phyloP scores from a whole-genome alignment of 2,329 filamentous ascomycete genomes.

The Diaporthe humulicola region DNA sequence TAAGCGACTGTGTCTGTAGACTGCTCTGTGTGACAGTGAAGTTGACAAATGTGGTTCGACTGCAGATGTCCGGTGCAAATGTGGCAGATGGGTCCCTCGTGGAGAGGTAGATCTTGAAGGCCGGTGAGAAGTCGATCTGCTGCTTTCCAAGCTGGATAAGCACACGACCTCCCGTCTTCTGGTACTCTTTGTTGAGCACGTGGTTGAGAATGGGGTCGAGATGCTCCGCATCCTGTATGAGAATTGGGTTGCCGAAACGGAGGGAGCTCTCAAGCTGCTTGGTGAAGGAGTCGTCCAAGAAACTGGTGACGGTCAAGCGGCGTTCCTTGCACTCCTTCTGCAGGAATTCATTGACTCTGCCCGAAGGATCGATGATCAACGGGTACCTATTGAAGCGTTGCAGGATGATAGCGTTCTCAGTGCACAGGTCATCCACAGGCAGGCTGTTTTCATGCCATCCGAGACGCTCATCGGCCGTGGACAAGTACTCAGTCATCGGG shows the following conservation, averaged over 20 bases:
- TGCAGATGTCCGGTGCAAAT: constrained; percentile 97
- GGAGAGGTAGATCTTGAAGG: constrained; percentile 95
- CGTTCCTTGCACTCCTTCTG: constrained; percentile 95
- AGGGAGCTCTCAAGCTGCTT: constrained; percentile 98
- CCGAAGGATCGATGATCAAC: constrained; percentile 97
- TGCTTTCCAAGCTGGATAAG: constrained; percentile 98
- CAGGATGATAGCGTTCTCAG: constrained; percentile 97
- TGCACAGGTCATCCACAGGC: constrained; percentile 97
- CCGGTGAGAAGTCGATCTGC: constrained; percentile 98
- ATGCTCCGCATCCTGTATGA: constrained; percentile 98
- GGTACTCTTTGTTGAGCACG: constrained; percentile 99
- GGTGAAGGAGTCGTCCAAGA: constrained; percentile 97
- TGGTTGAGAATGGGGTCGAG: constrained; percentile 98
- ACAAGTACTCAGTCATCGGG: constrained; percentile 95
- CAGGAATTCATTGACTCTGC: constrained; percentile 93
- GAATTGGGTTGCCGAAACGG: constrained; percentile 96
- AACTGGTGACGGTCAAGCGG: constrained; percentile 95
- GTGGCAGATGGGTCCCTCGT: constrained; percentile 96
- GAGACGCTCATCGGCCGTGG: constrained; percentile 93
- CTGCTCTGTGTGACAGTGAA: constrained; percentile 99
- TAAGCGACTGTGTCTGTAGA: constrained; percentile 96
- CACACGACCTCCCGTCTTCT: constrained; percentile 97
- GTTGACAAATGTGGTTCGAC: constrained; percentile 98
- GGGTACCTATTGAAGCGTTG: constrained; percentile 99
- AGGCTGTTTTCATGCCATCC: constrained; percentile 95